Percentiles rank a stretch among this genome's conserved stretches.
Conservation (phyloP, 345 rosid species). For the Noccaea caerulescens region DNA sequence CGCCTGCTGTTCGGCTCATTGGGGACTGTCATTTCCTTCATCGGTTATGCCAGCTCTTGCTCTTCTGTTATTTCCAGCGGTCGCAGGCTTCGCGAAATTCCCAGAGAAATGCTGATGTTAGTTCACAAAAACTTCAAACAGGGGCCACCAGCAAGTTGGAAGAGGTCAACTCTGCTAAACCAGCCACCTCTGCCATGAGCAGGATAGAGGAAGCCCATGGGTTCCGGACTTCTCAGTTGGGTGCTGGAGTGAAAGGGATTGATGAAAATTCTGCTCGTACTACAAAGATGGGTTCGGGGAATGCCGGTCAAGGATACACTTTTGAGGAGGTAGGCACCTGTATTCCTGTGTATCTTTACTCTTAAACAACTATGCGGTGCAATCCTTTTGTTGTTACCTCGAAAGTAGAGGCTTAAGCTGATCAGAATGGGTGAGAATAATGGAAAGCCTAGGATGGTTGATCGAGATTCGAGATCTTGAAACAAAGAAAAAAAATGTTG, state of each 20-base stretch:
- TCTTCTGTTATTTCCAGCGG: conserved; percentile 89
- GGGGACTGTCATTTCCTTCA: conserved; percentile 99
- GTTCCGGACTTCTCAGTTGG: conserved; percentile 62
- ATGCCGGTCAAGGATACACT: conserved; percentile 99
- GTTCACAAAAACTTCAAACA: conserved; percentile 72
- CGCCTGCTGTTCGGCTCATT: conserved; percentile 99
- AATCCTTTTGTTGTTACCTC: conserved; percentile 14
- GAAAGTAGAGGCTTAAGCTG: conserved; percentile 12
- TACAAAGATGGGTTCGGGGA: conserved; percentile 85
- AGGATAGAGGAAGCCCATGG: conserved; percentile 78
- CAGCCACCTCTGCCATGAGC: conserved; percentile 54
- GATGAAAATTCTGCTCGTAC: conserved; percentile 83
- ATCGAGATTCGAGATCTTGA: conserved; percentile 18
- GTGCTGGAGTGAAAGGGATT: conserved; percentile 74
- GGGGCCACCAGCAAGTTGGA: conserved; percentile 74
- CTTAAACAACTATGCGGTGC: conserved; percentile 1
- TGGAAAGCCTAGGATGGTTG: conserved; percentile 20
- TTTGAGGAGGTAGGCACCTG: conserved; percentile 79
- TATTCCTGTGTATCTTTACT: conserved; percentile 14
- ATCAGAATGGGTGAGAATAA: conserved; percentile 28
- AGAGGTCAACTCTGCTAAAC: conserved; percentile 75
- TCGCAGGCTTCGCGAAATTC: conserved; percentile 66
- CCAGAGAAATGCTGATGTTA: conserved; percentile 73
- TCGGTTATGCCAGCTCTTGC: conserved; percentile 93
- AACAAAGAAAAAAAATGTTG: conserved; percentile 12